These are phyloP conservation scores for Elsinoe arachidis DNA, from an alignment of 2,329 filamentous ascomycete species.

Conservation along the genomic window DNA sequence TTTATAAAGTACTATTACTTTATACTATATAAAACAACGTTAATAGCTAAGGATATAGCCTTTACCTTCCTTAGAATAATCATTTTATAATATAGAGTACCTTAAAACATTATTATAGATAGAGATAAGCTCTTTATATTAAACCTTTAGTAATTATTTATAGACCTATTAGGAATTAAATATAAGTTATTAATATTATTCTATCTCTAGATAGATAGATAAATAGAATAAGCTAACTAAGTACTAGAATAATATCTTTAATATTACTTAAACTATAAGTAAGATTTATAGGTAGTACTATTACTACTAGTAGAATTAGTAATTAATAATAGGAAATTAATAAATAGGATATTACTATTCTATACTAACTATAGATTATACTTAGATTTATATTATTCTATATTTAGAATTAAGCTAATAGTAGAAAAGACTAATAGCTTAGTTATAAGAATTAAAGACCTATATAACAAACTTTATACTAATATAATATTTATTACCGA, in stretches of 20 bases:
- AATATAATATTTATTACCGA: constrained; percentile 1
- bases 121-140: constrained; percentile 14
- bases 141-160: constrained; percentile 14
- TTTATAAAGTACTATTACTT: too few species aligned
- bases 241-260: constrained; percentile 16
- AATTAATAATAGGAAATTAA: constrained; percentile 15
- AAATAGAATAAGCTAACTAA: constrained; percentile 15
- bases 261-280: too few species aligned
- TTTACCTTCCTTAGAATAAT: too few species aligned
- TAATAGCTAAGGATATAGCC: too few species aligned
- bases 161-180: constrained; percentile 7
- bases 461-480: constrained; percentile 9
- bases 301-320: constrained; percentile 8
- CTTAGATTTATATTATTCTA: background rate
- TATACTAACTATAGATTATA: constrained; percentile 7
- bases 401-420: constrained; percentile 7
- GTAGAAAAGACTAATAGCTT: constrained; percentile 7
- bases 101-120: too few species aligned
- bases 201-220: constrained; percentile 15
- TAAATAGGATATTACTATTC: constrained; percentile 1
- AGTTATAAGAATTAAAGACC: background rate
- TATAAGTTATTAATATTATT: too few species aligned
- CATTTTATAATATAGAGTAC: too few species aligned
- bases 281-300: constrained; percentile 10
- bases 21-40: too few species aligned